Percentiles rank a stretch among this genome's conserved stretches.
phyloP scores from a whole-genome alignment of 2,329 filamentous ascomycete species.

The Trichoderma sp. region DNA sequence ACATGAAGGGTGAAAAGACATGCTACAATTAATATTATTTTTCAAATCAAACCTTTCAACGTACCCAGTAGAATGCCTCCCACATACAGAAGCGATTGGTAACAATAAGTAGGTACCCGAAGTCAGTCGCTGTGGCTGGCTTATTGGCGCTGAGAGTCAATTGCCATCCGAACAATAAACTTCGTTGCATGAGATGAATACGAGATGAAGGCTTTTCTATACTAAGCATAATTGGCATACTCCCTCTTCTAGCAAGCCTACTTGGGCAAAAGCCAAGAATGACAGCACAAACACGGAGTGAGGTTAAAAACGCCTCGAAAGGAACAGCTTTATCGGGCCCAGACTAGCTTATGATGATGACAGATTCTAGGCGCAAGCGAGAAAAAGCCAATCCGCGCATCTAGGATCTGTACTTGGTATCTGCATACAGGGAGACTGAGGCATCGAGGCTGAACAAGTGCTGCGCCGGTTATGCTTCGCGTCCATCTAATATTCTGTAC shows the following conservation, averaged over 20 bases:
- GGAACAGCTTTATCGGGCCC: background rate
- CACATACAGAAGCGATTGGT: background rate
- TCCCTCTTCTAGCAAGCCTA: background rate
- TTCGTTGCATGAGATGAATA: background rate
- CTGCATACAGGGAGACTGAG: background rate
- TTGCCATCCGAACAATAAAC: background rate
- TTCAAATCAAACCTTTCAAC: too few relatives aligned
- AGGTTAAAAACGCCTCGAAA: background rate
- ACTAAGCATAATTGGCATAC: background rate
- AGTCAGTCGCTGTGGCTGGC: background rate
- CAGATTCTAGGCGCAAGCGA: background rate
- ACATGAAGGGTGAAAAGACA: background rate
- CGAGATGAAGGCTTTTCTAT: background rate
- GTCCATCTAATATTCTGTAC: background rate
- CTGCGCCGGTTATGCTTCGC: background rate
- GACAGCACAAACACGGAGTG: background rate
- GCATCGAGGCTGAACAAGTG: slow-evolving; percentile 7
- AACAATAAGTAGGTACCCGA: background rate
- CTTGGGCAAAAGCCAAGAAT: background rate
- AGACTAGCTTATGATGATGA: background rate
- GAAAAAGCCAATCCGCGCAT: background rate
- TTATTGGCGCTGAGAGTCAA: background rate
- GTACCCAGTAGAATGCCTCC: too few relatives aligned
- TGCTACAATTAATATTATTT: background rate
- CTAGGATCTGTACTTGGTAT: background rate